phyloP scores from a whole-genome alignment of 495 filamentous ascomycete species.

The Immersiella caudata region DNA sequence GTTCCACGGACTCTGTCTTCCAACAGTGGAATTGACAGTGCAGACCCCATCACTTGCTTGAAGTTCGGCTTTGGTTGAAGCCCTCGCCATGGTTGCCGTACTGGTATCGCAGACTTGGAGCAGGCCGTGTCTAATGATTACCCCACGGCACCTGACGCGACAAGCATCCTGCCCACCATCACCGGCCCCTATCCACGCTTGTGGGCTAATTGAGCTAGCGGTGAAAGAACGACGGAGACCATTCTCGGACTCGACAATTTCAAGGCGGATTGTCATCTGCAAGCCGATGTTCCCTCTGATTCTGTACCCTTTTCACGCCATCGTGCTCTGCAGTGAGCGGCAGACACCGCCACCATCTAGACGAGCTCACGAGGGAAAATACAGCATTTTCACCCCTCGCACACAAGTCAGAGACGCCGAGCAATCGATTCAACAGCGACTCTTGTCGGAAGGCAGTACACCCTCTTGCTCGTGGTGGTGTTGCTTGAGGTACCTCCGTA shows the following conservation, averaged over 20 bases:
- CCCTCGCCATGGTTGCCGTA: neutral
- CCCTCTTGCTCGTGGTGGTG: neutral
- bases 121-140: neutral
- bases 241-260: neutral
- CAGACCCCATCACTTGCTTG: too few relatives aligned
- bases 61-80: too few relatives aligned
- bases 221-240: neutral
- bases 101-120: neutral
- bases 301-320: neutral
- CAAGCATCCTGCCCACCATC: too few relatives aligned
- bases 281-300: neutral
- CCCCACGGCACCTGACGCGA: neutral
- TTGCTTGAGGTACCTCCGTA: neutral
- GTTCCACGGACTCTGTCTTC: too few relatives aligned
- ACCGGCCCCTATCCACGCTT: too few relatives aligned
- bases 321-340: too few relatives aligned
- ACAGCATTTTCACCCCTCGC: neutral
- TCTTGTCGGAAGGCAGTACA: neutral
- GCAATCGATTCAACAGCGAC: neutral
- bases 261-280: too few relatives aligned
- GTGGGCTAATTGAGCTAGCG: neutral
- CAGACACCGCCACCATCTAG: neutral
- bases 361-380: neutral
- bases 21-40: too few relatives aligned
- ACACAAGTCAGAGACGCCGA: neutral